These are phyloP conservation scores for Rhodotorula sp. DNA, from an alignment of 1,284 basidiomycete genomes.

Conservation along the genomic window DNA sequence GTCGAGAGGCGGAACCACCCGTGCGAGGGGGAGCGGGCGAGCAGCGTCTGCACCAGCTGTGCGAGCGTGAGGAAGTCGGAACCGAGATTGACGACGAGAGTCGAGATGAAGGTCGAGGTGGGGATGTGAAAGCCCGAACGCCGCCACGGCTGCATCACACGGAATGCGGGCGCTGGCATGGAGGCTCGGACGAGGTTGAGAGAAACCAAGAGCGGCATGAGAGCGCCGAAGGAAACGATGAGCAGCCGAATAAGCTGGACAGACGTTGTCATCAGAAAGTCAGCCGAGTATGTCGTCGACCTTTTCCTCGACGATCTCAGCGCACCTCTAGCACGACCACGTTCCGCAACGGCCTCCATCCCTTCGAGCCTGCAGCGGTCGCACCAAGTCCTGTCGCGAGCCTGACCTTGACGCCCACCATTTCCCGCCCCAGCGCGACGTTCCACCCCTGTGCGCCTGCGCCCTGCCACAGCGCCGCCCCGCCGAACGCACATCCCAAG, in stretches of 20 bases:
- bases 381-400: background rate
- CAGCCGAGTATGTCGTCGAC: too few species aligned
- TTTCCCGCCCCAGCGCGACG: background rate
- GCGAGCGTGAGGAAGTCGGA: background rate
- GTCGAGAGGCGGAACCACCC: background rate
- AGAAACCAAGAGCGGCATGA: too few species aligned
- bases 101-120: background rate
- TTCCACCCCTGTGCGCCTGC: slow-evolving; percentile 3
- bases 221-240: too few species aligned
- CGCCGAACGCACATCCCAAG: too few species aligned
- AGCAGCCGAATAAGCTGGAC: too few species aligned
- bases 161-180: too few species aligned
- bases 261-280: too few species aligned
- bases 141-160: too few species aligned
- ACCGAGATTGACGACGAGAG: background rate
- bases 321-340: slow-evolving; percentile 11
- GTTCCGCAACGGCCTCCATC: background rate
- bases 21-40: background rate
- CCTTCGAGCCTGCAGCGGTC: background rate
- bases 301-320: too few species aligned
- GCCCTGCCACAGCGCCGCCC: too few species aligned
- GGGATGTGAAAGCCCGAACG: background rate
- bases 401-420: background rate
- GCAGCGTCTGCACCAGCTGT: slow-evolving; percentile 2
- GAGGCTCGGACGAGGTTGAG: too few species aligned